Percentiles rank a stretch among this genome's conserved stretches.
phyloP scores from a whole-genome alignment of 495 filamentous ascomycete species.

The Penicillium steckii region DNA sequence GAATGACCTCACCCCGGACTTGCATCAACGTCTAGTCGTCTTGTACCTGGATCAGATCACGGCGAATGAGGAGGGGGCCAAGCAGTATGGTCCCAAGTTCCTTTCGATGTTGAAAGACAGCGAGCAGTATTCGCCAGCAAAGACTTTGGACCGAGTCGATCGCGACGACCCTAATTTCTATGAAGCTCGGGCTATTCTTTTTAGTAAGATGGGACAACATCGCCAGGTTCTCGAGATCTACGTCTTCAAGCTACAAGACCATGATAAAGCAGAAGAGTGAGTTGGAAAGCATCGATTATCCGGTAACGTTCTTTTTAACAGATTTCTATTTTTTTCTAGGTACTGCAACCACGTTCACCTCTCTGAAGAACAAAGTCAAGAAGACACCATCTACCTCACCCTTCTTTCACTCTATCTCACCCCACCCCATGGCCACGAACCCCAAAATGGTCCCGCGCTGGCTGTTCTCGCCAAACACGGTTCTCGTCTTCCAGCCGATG shows the following conservation, averaged over 20 bases:
- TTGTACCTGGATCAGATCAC: slow-evolving; percentile 64
- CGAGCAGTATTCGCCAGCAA: slow-evolving; percentile 73
- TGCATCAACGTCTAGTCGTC: slow-evolving; percentile 80
- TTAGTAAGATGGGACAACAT: slow-evolving; percentile 95
- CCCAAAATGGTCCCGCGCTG: slow-evolving; percentile 76
- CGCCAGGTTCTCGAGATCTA: slow-evolving; percentile 93
- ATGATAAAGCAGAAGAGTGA: slow-evolving; percentile 88
- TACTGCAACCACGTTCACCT: slow-evolving; percentile 87
- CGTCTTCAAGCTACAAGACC: slow-evolving; percentile 87
- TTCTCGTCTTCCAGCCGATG: slow-evolving; percentile 81
- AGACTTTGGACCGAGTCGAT: slow-evolving; percentile 72
- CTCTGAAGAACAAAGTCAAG: slow-evolving; percentile 54
- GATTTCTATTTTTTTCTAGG: slow-evolving; percentile 44
- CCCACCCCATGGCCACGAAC: slow-evolving; percentile 71
- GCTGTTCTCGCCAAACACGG: slow-evolving; percentile 88
- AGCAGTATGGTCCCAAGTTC: slow-evolving; percentile 50
- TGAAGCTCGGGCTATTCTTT: slow-evolving; percentile 86
- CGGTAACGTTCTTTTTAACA: neutral
- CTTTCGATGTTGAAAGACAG: slow-evolving; percentile 74
- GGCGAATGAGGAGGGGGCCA: slow-evolving; percentile 53
- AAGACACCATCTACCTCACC: slow-evolving; percentile 82
- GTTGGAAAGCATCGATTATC: slow-evolving; percentile 5
- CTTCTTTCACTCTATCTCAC: slow-evolving; percentile 87
- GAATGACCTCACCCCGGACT: slow-evolving; percentile 77
- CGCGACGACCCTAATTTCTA: slow-evolving; percentile 82